A percentile compares a stretch with the other conserved stretches of the same genome.
These are phyloP conservation scores for Barnettozyma botsteinii DNA, from an alignment of 805 yeast species.

Conservation along the genomic window DNA sequence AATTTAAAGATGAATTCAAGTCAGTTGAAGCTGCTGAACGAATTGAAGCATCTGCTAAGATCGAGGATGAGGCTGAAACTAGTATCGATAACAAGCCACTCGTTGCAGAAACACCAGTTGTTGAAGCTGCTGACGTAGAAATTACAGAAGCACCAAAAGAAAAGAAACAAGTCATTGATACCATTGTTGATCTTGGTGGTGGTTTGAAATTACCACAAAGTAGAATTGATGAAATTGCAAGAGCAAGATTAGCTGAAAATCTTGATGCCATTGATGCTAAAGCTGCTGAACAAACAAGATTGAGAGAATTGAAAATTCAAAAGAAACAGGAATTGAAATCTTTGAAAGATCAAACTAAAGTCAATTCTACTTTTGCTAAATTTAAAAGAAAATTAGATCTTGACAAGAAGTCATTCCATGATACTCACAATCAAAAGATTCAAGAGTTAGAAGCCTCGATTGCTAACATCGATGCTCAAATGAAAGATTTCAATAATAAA, in stretches of 20 bases:
- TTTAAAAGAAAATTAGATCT: slow-evolving; percentile 25
- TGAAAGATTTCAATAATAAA: slow-evolving; percentile 17
- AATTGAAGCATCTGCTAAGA: neutral
- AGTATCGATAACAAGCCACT: no score
- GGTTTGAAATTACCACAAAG: slow-evolving; percentile 26
- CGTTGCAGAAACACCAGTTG: no score
- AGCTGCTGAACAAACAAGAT: slow-evolving; percentile 21
- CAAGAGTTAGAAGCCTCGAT: slow-evolving; percentile 21
- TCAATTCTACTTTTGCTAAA: slow-evolving; percentile 22
- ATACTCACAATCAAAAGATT: slow-evolving; percentile 15
- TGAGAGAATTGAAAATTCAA: slow-evolving; percentile 21
- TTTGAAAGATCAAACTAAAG: slow-evolving; percentile 22
- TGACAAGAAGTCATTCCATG: slow-evolving; percentile 17
- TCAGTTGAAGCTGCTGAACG: neutral
- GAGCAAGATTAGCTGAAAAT: slow-evolving; percentile 18
- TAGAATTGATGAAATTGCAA: slow-evolving; percentile 23
- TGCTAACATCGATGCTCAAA: slow-evolving; percentile 17
- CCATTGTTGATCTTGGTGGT: slow-evolving; percentile 25
- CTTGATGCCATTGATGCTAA: slow-evolving; percentile 19
- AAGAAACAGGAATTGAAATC: slow-evolving; percentile 23
- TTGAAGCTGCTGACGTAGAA: neutral
- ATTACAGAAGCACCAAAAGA: neutral
- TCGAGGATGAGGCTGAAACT: neutral
- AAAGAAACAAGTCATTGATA: slow-evolving; percentile 18
- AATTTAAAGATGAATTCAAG: neutral